Percentiles rank a stretch among this genome's conserved stretches.
These are phyloP conservation scores for Omphalea diandra DNA, from an alignment of 441 rosid species.

Conservation along the genomic window DNA sequence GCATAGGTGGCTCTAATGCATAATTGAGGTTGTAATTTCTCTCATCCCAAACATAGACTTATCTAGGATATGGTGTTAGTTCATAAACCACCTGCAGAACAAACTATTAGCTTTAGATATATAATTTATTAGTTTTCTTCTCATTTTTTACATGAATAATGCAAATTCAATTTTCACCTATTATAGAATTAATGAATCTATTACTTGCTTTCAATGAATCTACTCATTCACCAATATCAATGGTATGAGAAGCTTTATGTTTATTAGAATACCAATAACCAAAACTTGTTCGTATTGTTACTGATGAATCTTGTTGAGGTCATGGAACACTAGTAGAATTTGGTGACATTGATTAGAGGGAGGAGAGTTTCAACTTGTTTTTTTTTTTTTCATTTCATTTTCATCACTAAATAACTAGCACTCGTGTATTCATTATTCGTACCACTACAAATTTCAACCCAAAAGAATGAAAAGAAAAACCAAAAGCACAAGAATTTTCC, in stretches of 20 bases:
- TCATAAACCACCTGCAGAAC: neutral
- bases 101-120: too few relatives aligned
- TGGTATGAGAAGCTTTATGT: neutral
- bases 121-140: too few relatives aligned
- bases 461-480: neutral
- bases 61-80: neutral
- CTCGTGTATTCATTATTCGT: conserved; percentile 1
- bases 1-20: neutral
- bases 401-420: conserved; percentile 3
- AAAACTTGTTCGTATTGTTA: neutral
- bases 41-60: neutral
- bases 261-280: neutral
- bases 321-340: conserved; percentile 12
- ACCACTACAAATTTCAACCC: neutral
- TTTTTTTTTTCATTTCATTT: neutral
- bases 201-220: neutral
- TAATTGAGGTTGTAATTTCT: too few relatives aligned
- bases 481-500: neutral
- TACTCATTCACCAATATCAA: neutral
- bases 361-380: conserved; percentile 5
- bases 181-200: neutral
- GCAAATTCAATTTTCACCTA: neutral
- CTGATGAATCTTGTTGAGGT: conserved; percentile 2
- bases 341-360: conserved; percentile 4
- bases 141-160: too few relatives aligned